Conservation (phyloP, 805 yeast genomes). For the Wickerhamiella domercqiae region DNA sequence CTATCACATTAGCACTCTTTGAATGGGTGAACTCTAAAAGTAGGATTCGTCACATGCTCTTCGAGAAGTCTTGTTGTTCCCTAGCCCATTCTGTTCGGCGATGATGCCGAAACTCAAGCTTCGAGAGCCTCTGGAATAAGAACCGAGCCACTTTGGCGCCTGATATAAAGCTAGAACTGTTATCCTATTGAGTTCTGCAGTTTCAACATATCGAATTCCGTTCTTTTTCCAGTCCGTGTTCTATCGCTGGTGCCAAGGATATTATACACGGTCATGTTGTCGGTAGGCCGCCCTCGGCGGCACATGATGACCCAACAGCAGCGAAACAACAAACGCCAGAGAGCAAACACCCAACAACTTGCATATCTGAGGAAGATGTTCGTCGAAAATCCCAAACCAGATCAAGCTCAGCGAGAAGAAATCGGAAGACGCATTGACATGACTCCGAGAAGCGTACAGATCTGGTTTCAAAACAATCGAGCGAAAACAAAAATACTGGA, state of each 20-base stretch:
- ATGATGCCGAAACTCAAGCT: too few species aligned
- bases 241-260: too few species aligned
- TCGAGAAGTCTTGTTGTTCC: not conserved
- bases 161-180: too few species aligned
- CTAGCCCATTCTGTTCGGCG: too few species aligned
- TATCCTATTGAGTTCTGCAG: too few species aligned
- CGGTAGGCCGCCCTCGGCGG: not conserved
- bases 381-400: conserved; percentile 59
- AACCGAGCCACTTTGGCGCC: too few species aligned
- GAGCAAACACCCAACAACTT: conserved; percentile 71
- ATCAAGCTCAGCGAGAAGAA: conserved; percentile 20
- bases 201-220: too few species aligned
- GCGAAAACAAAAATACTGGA: conserved; percentile 27
- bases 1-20: too few species aligned
- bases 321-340: conserved; percentile 36
- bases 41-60: not conserved
- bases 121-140: too few species aligned
- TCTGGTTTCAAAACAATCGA: conserved; percentile 85
- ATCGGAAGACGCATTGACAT: conserved; percentile 61
- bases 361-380: conserved; percentile 55
- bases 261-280: too few species aligned
- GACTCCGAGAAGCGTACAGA: conserved; percentile 78
- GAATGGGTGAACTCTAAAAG: too few species aligned
- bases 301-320: conserved; percentile 23
- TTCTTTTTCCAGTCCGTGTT: too few species aligned